Percentiles rank a stretch among this genome's conserved stretches.
Evolutionary conservation across 2,329 filamentous ascomycete species (phyloP).

Genomic region (Emericellopsis cladophorae): DNA sequence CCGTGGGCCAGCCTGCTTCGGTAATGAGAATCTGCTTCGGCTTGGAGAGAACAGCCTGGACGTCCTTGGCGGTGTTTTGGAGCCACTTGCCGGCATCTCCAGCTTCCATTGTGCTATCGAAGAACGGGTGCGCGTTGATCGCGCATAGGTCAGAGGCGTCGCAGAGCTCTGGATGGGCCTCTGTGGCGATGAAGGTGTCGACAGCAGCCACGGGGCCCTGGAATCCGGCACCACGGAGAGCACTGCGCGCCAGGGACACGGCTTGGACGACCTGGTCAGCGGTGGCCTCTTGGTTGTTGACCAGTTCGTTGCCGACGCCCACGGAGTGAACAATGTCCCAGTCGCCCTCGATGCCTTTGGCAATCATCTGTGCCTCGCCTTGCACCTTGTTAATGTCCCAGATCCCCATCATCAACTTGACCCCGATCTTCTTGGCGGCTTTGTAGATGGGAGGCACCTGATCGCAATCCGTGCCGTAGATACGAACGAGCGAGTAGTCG

Average conservation of each 20-base stretch:
- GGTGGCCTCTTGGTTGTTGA: constrained; percentile 49
- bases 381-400: constrained; percentile 48
- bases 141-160: constrained; percentile 64
- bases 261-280: constrained; percentile 42
- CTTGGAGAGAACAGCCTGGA: constrained; percentile 27
- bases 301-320: constrained; percentile 68
- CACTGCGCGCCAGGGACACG: constrained; percentile 41
- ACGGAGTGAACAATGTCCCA: constrained; percentile 62
- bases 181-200: constrained; percentile 62
- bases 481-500: constrained; percentile 52
- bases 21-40: constrained; percentile 58
- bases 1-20: constrained; percentile 74
- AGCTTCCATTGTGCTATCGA: constrained; percentile 51
- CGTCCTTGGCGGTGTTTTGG: constrained; percentile 33
- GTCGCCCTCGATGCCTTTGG: constrained; percentile 43
- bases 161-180: constrained; percentile 57
- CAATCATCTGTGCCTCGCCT: constrained; percentile 47
- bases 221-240: constrained; percentile 52
- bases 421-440: constrained; percentile 49
- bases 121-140: constrained; percentile 76
- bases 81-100: constrained; percentile 56
- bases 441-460: constrained; percentile 51
- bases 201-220: constrained; percentile 64
- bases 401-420: constrained; percentile 65
- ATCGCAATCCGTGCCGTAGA: constrained; percentile 72